phyloP scores from a whole-genome alignment of 2,329 filamentous ascomycete species.

The Sclerotinia minor region DNA sequence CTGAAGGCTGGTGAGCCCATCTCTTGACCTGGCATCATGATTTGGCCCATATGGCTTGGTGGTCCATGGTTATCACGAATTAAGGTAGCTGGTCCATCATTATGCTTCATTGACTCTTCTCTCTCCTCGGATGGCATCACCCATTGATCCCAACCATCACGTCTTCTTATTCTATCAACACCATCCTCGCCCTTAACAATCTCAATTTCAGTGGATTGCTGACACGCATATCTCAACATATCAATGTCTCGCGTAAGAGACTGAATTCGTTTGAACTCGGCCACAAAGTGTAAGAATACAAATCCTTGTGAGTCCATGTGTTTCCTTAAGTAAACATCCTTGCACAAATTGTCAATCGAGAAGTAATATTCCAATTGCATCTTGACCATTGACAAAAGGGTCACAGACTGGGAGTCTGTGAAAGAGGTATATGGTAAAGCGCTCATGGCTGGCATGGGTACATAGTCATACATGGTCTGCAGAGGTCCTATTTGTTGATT shows the following conservation, averaged over 20 bases:
- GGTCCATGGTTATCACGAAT: constrained; percentile 32
- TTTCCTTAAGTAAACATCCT: constrained; percentile 82
- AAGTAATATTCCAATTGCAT: constrained; percentile 86
- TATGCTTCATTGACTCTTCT: constrained; percentile 71
- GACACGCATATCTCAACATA: constrained; percentile 72
- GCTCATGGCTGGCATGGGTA: constrained; percentile 55
- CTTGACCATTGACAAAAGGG: constrained; percentile 44
- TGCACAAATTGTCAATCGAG: constrained; percentile 91
- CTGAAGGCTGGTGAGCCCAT: constrained; percentile 38
- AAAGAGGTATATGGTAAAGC: constrained; percentile 59
- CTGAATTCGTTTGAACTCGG: constrained; percentile 83
- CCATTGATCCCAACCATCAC: constrained; percentile 77
- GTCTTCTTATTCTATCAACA: constrained; percentile 73
- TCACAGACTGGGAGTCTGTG: constrained; percentile 55
- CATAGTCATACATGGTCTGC: constrained; percentile 58
- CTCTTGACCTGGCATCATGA: constrained; percentile 37
- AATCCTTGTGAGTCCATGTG: constrained; percentile 97
- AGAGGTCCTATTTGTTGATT: constrained; percentile 45
- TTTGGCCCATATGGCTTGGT: constrained; percentile 32
- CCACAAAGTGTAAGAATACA: constrained; percentile 75
- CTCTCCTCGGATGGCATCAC: constrained; percentile 71
- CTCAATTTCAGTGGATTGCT: constrained; percentile 71
- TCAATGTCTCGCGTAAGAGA: constrained; percentile 70
- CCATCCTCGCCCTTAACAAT: constrained; percentile 74
- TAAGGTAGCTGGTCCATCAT: constrained; percentile 61